These are phyloP conservation scores for Phylloboletellus chloephorus DNA, from an alignment of 1,284 basidiomycete genomes.

Conservation along the genomic window DNA sequence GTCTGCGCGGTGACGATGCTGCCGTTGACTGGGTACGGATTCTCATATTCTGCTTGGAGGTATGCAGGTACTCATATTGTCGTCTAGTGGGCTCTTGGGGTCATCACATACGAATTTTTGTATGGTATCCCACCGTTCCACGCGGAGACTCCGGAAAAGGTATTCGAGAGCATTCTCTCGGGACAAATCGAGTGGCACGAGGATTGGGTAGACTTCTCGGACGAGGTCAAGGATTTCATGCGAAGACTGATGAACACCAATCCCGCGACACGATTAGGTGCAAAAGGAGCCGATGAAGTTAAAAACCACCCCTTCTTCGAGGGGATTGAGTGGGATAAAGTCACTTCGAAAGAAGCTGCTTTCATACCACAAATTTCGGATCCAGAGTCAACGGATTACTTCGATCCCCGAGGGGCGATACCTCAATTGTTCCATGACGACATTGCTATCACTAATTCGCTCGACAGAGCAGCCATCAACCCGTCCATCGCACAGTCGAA, in stretches of 20 bases:
- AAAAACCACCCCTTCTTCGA: constrained; percentile 89
- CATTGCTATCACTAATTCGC: constrained; percentile 44
- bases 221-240: constrained; percentile 90
- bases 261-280: constrained; percentile 77
- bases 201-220: constrained; percentile 83
- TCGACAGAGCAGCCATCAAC: constrained; percentile 44
- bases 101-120: constrained; percentile 97
- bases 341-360: constrained; percentile 83
- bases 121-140: constrained; percentile 98
- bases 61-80: constrained; percentile 17
- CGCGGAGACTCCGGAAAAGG: constrained; percentile 92
- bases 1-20: constrained; percentile 91
- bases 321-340: constrained; percentile 89
- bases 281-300: constrained; percentile 88
- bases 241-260: constrained; percentile 82
- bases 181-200: constrained; percentile 95
- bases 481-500: constrained; percentile 40
- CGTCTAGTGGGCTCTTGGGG: constrained; percentile 89
- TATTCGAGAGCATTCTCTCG: constrained; percentile 99
- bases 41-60: constrained; percentile 11
- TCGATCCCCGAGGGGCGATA: constrained; percentile 91
- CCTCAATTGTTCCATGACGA: constrained; percentile 87
- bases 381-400: constrained; percentile 98
- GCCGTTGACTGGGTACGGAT: constrained; percentile 90
- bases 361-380: constrained; percentile 96